A percentile compares a stretch with the other conserved stretches of the same genome.
Conservation (phyloP, 371 early-diverging fungal genomes). For the Mucor circinelloides region DNA sequence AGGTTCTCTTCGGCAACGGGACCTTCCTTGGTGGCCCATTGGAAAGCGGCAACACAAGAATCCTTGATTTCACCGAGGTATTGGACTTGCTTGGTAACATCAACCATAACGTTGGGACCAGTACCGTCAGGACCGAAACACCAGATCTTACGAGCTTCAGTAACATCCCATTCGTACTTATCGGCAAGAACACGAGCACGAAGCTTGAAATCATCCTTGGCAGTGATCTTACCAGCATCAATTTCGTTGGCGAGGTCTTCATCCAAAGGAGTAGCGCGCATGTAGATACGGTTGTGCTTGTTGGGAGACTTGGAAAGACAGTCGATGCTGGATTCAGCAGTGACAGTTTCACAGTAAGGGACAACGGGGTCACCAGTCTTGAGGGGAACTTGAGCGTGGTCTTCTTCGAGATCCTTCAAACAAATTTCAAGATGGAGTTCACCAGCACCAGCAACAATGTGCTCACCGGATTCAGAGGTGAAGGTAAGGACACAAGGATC, state of each 20-base stretch:
- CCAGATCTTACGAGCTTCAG: conserved; percentile 99
- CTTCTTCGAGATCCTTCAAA: conserved; percentile 99
- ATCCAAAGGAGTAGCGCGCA: conserved; percentile 93
- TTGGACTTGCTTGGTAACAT: conserved; percentile 98
- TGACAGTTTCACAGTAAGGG: conserved; percentile 97
- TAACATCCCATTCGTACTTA: conserved; percentile 93
- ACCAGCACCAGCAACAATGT: conserved; percentile 99
- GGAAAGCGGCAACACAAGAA: conserved; percentile 94
- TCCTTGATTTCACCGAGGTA: conserved; percentile 99
- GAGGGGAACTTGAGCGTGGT: conserved; percentile 98
- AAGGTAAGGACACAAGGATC: conserved; percentile 98
- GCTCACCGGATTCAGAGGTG: conserved; percentile 97
- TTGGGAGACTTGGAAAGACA: conserved; percentile 99
- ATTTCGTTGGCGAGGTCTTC: conserved; percentile 89
- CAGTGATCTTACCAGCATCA: conserved; percentile 85
- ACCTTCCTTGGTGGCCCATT: conserved; percentile 96
- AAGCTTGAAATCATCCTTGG: conserved; percentile 97
- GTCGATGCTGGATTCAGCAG: conserved; percentile 78
- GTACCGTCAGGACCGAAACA: conserved; percentile 98
- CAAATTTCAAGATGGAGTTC: conserved; percentile 99
- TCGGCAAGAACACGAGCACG: conserved; percentile 96
- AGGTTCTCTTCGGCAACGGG: conserved; percentile 86
- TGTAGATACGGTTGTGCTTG: conserved; percentile 99
- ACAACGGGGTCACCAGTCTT: conserved; percentile 97
- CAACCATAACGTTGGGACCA: conserved; percentile 96